These are phyloP conservation scores for Clarireedia homoeocarpa DNA, from an alignment of 2,329 filamentous ascomycete species.

Conservation along the genomic window DNA sequence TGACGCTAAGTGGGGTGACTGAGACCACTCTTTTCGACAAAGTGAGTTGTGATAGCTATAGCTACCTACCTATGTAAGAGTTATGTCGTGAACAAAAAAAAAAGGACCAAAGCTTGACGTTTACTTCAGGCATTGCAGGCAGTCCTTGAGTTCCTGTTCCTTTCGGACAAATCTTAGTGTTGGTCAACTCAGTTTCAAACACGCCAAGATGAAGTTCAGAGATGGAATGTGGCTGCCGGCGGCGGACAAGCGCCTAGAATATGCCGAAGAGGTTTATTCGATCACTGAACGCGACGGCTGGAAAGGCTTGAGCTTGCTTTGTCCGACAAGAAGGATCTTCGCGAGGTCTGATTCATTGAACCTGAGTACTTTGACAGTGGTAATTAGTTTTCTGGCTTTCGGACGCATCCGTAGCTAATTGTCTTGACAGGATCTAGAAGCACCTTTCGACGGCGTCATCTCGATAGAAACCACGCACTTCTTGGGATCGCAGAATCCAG, in stretches of 20 bases:
- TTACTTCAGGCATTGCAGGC: neutral
- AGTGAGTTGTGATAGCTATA: neutral
- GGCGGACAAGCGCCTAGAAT: slow-evolving; percentile 52
- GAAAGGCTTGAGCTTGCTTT: slow-evolving; percentile 45
- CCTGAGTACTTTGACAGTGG: slow-evolving; percentile 44
- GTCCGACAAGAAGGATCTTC: slow-evolving; percentile 47
- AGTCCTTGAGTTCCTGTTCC: too few relatives aligned
- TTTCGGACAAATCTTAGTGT: neutral
- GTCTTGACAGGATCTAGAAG: slow-evolving; percentile 41
- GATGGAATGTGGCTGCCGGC: slow-evolving; percentile 62
- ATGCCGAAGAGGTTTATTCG: slow-evolving; percentile 56
- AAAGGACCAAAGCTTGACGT: neutral
- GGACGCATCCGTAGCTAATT: neutral
- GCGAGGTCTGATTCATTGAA: slow-evolving; percentile 49
- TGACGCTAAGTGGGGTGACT: neutral
- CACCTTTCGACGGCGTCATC: slow-evolving; percentile 50
- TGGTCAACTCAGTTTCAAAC: neutral
- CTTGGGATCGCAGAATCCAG: slow-evolving; percentile 42
- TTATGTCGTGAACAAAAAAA: neutral
- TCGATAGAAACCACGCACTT: slow-evolving; percentile 53
- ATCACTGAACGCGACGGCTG: slow-evolving; percentile 36
- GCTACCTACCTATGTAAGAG: neutral
- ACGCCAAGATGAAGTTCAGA: slow-evolving; percentile 48
- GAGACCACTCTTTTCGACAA: neutral
- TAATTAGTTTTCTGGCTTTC: slow-evolving; percentile 21